Base-by-base conservation (phyloP, 129 eudicot genomes). In the Chrysanthemum lavandulifolium region DNA sequence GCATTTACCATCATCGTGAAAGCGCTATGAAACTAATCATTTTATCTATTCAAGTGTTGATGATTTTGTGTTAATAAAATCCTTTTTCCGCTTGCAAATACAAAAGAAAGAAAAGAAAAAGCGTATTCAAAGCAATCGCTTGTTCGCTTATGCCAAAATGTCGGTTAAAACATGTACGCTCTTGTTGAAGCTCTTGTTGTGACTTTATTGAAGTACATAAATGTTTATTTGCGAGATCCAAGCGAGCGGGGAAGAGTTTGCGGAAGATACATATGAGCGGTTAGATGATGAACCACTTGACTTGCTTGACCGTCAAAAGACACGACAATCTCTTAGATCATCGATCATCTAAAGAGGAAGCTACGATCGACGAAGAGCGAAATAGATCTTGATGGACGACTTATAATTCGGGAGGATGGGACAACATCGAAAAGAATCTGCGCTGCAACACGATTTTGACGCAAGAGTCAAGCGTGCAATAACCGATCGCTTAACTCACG, bases 231-330 rank as follows among this genome's bases (percentile, higher is more conserved):
- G 61, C 83, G n/a, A 95, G 99, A 81, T 76, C 92, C 48, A 90
- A 81, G 88, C 85, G 80, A 82, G 82, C 80, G 65, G 82, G 81
- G 61, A 95, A 82, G 78, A 86, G 87, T 67, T 81, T 90, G 81
- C 91, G 68, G 99, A 88, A 69, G 97, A 95, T 71, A 19, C 64
- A 40, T 83, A 79, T 58, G 89, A 94, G 79, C 85, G 83, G 66
- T 43, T 80, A 71, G 97, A 88, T 18, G 89, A 95, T 12, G 99
- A 95, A 69, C 99, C 99, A 10, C 94, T 95, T 43, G 96, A 95
- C 82, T 83, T 95, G 79, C 97, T 95, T 60, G 99, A 95, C 68
- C 82, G 84, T 47, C 79, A 79, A 56, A 89, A 83, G 82, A 95
- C 89, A 56, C 84, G 97, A 72, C 79, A 84, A 16, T 84, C 96